Base-by-base conservation (phyloP, 1,284 basidiomycete genomes). In the Trametes pubescens region DNA sequence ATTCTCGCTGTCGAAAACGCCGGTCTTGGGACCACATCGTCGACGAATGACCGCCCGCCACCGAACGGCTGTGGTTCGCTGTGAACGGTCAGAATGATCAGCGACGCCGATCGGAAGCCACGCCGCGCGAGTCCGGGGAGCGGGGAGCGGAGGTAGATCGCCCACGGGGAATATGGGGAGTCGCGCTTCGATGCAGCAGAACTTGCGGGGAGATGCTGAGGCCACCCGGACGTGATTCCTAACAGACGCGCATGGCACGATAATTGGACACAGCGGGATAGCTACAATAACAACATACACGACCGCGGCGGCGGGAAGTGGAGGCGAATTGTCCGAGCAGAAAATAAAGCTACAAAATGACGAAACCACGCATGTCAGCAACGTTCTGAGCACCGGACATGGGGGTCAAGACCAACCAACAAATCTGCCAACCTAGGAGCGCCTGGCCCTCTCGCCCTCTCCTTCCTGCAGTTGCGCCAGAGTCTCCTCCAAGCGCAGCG, bases 401-500 rank as follows among this genome's bases (percentile, higher is more conserved):
- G 26, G 51, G n/a, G 22, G 22, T 18, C 9, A 22, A 35, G 37
- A 59, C 57, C 51, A 38, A 59, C 57, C 49, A 47, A 47, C 51
- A 51, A 38, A 22, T 46, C 57, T 40, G 51, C 38, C 51, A 21
- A 18, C 48, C 40, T 59, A 62, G 16, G 60, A 65, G 58, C 55
- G 53, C 65, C 65, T 60, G 51, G 49, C 56, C 54, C 55, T 38
- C 43, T 5, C 52, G 21, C 24, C 43, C 40, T 46, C 60, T 34
- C 14, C 72, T 35, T 76, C 76, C 62, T 89, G 85, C 73, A 89
- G 69, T 57, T 74, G 79, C 44, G 81, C 76, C 70, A 90, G 75
- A 4, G 86, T 85, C 66, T 86, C 82, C 72, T 88, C 88, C 62
- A 89, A 74, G 51, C 75, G 74, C 60, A 79, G 75, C 8, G 86